Percentiles rank a stretch among this genome's conserved stretches.
These are phyloP conservation scores for Ashbya aceris DNA, from an alignment of 1,139 yeast species.

Conservation along the genomic window DNA sequence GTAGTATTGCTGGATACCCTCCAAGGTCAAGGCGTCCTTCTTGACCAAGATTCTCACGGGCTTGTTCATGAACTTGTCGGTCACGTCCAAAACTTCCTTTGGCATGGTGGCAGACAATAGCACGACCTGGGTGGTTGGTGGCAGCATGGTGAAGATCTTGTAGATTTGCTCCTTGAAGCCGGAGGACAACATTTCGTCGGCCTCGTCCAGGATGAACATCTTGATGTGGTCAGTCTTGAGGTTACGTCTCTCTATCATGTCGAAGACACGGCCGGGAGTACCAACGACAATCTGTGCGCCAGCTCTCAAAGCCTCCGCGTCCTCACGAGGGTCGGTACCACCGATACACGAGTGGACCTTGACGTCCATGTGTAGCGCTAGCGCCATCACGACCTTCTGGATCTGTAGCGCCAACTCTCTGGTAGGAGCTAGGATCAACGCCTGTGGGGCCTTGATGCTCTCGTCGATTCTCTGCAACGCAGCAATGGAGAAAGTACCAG, in stretches of 20 bases:
- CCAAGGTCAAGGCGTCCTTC: conserved; percentile 96
- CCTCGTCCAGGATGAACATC: conserved; percentile 98
- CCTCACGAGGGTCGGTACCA: conserved; percentile 90
- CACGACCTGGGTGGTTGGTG: conserved; percentile 93
- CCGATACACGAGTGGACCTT: conserved; percentile 98
- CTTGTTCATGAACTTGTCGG: conserved; percentile 94
- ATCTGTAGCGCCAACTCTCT: conserved; percentile 98
- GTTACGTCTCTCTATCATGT: conserved; percentile 92
- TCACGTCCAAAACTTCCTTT: conserved; percentile 90
- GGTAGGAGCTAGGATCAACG: conserved; percentile 95
- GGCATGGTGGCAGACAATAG: conserved; percentile 98
- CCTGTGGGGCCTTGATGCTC: conserved; percentile 64
- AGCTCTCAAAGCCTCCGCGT: conserved; percentile 80
- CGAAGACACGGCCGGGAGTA: conserved; percentile 98
- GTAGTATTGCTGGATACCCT: conserved; percentile 96
- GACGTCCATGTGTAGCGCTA: conserved; percentile 89
- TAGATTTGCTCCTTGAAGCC: conserved; percentile 98
- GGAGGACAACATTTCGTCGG: conserved; percentile 95
- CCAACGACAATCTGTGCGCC: conserved; percentile 98
- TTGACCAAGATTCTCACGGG: conserved; percentile 96
- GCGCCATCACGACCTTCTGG: conserved; percentile 88
- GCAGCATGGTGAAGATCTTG: conserved; percentile 90
- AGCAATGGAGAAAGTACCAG: conserved; percentile 97
- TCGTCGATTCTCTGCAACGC: conserved; percentile 90
- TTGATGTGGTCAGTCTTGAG: conserved; percentile 83